A percentile compares a stretch with the other conserved stretches of the same genome.
These are phyloP conservation scores for Meyerozyma elateridarum DNA, from an alignment of 1,139 yeast genomes.

Conservation along the genomic window DNA sequence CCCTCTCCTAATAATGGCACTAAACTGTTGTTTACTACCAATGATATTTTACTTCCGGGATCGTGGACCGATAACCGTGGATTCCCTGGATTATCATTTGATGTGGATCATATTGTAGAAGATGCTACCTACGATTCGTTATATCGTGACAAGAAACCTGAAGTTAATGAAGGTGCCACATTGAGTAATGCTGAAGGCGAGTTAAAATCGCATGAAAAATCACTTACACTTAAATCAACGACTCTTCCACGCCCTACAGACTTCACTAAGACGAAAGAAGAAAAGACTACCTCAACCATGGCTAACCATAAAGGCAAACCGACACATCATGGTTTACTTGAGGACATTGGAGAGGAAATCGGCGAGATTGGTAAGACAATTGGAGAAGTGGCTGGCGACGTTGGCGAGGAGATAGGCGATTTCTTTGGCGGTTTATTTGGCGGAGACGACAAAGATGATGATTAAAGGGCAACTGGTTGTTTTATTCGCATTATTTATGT, in stretches of 20 bases:
- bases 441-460: neutral
- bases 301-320: conserved; percentile 8
- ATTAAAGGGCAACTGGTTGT: too few relatives aligned
- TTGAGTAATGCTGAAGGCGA: conserved; percentile 13
- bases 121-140: conserved; percentile 52
- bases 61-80: conserved; percentile 51
- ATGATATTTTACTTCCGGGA: conserved; percentile 30
- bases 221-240: conserved; percentile 26
- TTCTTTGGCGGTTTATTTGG: conserved; percentile 13
- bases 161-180: conserved; percentile 11
- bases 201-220: conserved; percentile 18
- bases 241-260: conserved; percentile 35
- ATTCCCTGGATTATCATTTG: conserved; percentile 58
- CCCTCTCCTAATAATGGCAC: conserved; percentile 66
- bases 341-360: conserved; percentile 18
- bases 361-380: conserved; percentile 28
- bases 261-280: conserved; percentile 11
- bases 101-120: conserved; percentile 41
- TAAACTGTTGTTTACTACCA: conserved; percentile 16
- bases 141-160: conserved; percentile 30
- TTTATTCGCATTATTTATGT: too few relatives aligned
- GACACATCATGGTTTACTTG: conserved; percentile 6
- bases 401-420: conserved; percentile 14
- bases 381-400: conserved; percentile 25
- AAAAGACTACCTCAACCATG: conserved; percentile 10